Evolutionary conservation across 176 grass and related monocot genomes (phyloP).

Genomic region (Alopecurus myosuroides): DNA sequence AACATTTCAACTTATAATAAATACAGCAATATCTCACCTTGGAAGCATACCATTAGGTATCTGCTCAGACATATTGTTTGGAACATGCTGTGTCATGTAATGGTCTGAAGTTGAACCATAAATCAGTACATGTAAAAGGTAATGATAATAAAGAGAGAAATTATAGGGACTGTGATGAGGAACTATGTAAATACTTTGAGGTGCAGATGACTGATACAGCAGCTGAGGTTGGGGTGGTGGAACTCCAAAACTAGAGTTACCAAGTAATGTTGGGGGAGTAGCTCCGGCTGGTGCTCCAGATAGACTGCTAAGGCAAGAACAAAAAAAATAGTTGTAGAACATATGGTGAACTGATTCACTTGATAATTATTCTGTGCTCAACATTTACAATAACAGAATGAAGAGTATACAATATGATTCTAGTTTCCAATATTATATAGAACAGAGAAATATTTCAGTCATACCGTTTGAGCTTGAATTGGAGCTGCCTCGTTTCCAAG

Average conservation of each 20-base stretch:
- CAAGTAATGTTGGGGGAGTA: slow-evolving; percentile 41
- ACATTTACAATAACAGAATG: slow-evolving; percentile 11
- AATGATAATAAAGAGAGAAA: background rate
- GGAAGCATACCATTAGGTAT: slow-evolving; percentile 51
- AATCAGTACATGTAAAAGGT: slow-evolving; percentile 14
- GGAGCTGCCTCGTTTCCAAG: slow-evolving; percentile 54
- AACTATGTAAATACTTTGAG: slow-evolving; percentile 64
- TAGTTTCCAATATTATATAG: slow-evolving; percentile 19
- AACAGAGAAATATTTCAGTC: background rate
- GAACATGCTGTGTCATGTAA: slow-evolving; percentile 71
- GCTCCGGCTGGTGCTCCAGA: slow-evolving; percentile 35
- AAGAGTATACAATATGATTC: background rate
- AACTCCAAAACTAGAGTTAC: slow-evolving; percentile 56
- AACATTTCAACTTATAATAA: slow-evolving; percentile 11
- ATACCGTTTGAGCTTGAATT: slow-evolving; percentile 51
- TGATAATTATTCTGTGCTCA: background rate
- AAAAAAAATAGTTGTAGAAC: slow-evolving; percentile 29
- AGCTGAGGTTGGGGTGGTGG: slow-evolving; percentile 48
- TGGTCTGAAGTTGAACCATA: slow-evolving; percentile 59
- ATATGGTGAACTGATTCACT: slow-evolving; percentile 15
- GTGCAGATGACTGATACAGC: slow-evolving; percentile 46
- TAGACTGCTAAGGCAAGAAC: slow-evolving; percentile 29
- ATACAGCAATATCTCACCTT: slow-evolving; percentile 26
- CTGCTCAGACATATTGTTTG: slow-evolving; percentile 54
- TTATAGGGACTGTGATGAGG: background rate